Base-by-base conservation (phyloP, 805 yeast species). In the Nakazawaea holstii region DNA sequence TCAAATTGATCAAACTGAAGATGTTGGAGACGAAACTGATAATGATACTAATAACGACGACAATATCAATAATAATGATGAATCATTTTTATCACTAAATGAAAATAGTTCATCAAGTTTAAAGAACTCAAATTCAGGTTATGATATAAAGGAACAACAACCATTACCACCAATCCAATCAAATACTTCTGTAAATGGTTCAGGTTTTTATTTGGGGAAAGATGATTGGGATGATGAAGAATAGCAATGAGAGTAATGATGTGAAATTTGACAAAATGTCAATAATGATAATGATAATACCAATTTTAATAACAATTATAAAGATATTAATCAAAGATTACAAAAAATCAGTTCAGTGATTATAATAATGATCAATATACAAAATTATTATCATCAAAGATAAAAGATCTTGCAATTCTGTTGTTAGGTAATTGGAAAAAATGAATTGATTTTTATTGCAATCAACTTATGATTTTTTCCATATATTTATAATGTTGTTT, bases 1-100 rank as follows among this genome's bases (percentile, higher is more conserved):
- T 43, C 68, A 64, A 49, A 50, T 64, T 31, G 62, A 62, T 43
- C 68, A 64, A 49, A 50, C 64, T 31, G 62, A 62, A 44, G 62
- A 59, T 42, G 54, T 49, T 27, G 31, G 28, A 11, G 38, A 28
- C 8, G 35, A 14, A 27, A 6, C 6, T 35, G 30, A 20, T n/a
- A 40, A 24, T n/a, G 28, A 14, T n/a, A n/a, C n/a, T n/a, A n/a
- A n/a, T n/a, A n/a, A n/a, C 13, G 24, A 35, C 14, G 4, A 15
- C 28, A 20, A 32, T n/a, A n/a, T 11, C 39, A 24, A 13, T 14
- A 20, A 32, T 13, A 33, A 35, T 20, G 29, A 15, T 33, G 27
- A 13, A 9, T 26, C 45, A 13, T 10, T 9, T 17, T 35, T 39
- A 8, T 27, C 45, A 13, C n/a, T 14, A n/a, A 17, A 8, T 11